phyloP scores from a whole-genome alignment of 768 basidiomycete species.

The Suillus decipiens region DNA sequence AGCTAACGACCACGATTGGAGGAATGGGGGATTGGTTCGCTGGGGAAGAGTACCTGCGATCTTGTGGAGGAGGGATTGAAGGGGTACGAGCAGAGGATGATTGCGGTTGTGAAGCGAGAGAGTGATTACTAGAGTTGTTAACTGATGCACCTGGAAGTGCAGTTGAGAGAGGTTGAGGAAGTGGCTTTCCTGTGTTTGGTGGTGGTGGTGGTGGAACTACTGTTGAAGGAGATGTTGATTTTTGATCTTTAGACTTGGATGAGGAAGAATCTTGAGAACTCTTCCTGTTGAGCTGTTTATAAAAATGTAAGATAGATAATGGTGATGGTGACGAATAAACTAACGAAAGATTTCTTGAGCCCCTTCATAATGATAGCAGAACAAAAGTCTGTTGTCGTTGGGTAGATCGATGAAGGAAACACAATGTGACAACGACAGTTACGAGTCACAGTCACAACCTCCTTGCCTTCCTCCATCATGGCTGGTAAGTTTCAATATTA shows the following conservation, averaged over 20 bases:
- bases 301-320: constrained; percentile 22
- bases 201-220: constrained; percentile 59
- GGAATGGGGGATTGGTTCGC: constrained; percentile 57
- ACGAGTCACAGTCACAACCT: constrained; percentile 15
- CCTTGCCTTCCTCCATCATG: constrained; percentile 41
- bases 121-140: constrained; percentile 40
- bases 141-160: constrained; percentile 38
- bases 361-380: constrained; percentile 64
- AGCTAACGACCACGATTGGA: constrained; percentile 85
- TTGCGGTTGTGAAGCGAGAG: constrained; percentile 41
- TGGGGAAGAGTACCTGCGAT: constrained; percentile 55
- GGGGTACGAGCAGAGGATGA: constrained; percentile 45
- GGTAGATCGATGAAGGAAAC: constrained; percentile 40
- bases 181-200: constrained; percentile 64
- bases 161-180: constrained; percentile 51
- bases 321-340: constrained; percentile 27
- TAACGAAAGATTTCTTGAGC: constrained; percentile 80
- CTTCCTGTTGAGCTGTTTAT: constrained; percentile 63
- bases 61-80: constrained; percentile 44
- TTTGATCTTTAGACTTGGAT: constrained; percentile 69
- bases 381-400: constrained; percentile 24
- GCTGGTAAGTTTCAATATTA: constrained; percentile 53
- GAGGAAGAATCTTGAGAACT: constrained; percentile 64
- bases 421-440: constrained; percentile 36
- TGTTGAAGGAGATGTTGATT: constrained; percentile 42